These are phyloP conservation scores for Corymbia citriodora DNA, from an alignment of 441 rosid genomes.

Conservation along the genomic window DNA sequence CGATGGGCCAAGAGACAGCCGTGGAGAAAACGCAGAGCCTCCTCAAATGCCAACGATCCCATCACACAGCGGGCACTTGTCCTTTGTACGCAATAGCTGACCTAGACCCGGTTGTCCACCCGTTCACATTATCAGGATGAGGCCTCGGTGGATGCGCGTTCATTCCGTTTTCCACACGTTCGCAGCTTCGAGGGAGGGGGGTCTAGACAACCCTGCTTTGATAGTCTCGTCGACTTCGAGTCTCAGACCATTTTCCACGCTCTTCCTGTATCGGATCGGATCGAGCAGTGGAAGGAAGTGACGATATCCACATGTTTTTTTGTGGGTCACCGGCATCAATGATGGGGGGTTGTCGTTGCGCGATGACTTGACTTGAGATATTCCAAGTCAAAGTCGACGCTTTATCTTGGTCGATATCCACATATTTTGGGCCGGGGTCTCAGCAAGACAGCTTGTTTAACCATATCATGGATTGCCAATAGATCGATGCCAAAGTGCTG, in stretches of 20 bases:
- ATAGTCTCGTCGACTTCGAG: background rate
- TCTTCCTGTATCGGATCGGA: background rate
- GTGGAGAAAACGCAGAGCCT: background rate
- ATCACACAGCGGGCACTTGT: background rate
- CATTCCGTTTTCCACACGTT: background rate
- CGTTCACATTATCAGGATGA: background rate
- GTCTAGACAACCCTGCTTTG: background rate
- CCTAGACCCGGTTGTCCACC: background rate
- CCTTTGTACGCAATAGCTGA: background rate
- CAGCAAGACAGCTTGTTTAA: background rate
- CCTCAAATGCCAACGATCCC: background rate
- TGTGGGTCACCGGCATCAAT: background rate
- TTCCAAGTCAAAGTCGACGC: background rate
- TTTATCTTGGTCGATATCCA: background rate
- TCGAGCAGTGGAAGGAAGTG: background rate
- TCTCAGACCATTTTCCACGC: background rate
- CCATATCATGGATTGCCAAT: background rate
- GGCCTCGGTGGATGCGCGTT: background rate
- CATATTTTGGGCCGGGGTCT: background rate
- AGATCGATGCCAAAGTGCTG: background rate
- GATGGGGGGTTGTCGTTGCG: background rate
- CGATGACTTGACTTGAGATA: background rate
- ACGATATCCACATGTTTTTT: background rate
- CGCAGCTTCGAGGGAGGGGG: accelerated
- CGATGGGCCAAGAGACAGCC: background rate